Evolutionary conservation across 2,329 filamentous ascomycete species (phyloP), one percentile per base, ranked within the genome.

Genomic region (Orbilia brochopaga): DNA sequence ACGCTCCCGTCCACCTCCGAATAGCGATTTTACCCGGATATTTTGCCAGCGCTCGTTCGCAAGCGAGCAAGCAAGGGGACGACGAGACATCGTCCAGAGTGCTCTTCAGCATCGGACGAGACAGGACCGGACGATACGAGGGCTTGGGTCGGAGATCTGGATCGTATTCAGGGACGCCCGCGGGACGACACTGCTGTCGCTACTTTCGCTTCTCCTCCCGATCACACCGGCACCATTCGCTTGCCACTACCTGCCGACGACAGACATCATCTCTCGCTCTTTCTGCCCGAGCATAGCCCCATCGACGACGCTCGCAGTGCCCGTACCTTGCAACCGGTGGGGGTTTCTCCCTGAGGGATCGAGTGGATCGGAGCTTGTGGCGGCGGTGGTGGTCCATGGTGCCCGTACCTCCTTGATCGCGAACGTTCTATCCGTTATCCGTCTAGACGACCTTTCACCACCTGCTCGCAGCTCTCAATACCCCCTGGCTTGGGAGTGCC

Each of bases 141-240:
- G 56, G 65, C n/a, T 50, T 51, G 30, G 42, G 52, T 69, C 65
- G 65, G 65, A 69, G 58, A 69, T 69, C 62, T 69, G 53, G 46
- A 69, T 69, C 65, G 58, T 69, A 69, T 62, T 54, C 65, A 69
- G 65, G 65, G 62, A 69, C 65, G 62, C 65, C 58, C 58, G 65
- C 61, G 2, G 58, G 57, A 40, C 51, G 55, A 69, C 60, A 13
- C 44, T 19, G 44, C n/a, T 21, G 15, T 19, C 44, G 44, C 44
- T 21, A 5, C 44, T 48, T 17, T 48, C 17, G n/a, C 44, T 11
- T 5, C 44, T 23, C 59, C 32, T 37, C 59, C 32, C 17, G n/a
- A 11, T 37, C 40, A 10, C 53, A 11, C 37, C 53, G 42, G 46
- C 24, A 35, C 37, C 56, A 44, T 46, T 32, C 42, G 55, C 55